These are phyloP conservation scores for Asterochloris erici DNA, from an alignment of 139 green algal species.

Conservation along the genomic window DNA sequence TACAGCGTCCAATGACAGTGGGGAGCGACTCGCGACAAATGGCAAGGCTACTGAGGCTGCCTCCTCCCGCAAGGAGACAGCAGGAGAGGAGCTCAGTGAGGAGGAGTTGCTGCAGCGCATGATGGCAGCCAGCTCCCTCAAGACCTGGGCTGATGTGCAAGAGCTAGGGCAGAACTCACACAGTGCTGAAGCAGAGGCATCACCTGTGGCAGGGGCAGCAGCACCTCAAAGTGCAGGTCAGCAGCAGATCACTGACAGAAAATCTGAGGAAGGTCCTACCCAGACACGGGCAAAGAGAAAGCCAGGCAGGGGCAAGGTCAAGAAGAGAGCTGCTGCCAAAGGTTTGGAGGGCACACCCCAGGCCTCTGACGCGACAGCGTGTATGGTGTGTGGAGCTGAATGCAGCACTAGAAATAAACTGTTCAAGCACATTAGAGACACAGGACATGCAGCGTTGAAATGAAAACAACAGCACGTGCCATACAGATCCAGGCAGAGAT, in stretches of 20 bases:
- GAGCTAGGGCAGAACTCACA: not conserved
- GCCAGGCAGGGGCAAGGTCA: not conserved
- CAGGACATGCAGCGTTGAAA: constrained; percentile 11
- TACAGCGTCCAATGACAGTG: no score
- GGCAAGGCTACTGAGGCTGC: not conserved
- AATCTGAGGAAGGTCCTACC: not conserved
- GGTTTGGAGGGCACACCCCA: not conserved
- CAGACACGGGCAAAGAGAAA: constrained; percentile 7
- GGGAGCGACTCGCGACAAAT: not conserved
- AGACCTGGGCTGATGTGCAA: not conserved
- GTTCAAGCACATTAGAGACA: not conserved
- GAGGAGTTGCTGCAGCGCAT: constrained; percentile 10
- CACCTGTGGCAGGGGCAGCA: not conserved
- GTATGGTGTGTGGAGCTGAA: not conserved
- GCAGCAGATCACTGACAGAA: not conserved
- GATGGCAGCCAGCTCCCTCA: constrained; percentile 6
- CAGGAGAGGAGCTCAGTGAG: not conserved
- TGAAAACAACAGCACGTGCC: not conserved
- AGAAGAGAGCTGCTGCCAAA: constrained; percentile 6
- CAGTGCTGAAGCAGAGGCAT: not conserved
- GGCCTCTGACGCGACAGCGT: constrained; percentile 1
- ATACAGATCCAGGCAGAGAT: not conserved
- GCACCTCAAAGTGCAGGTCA: not conserved
- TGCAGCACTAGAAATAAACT: constrained; percentile 11
- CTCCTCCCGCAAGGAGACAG: not conserved